Evolutionary conservation across 2,329 filamentous ascomycete genomes (phyloP).

Genomic region (Venturia effusa): DNA sequence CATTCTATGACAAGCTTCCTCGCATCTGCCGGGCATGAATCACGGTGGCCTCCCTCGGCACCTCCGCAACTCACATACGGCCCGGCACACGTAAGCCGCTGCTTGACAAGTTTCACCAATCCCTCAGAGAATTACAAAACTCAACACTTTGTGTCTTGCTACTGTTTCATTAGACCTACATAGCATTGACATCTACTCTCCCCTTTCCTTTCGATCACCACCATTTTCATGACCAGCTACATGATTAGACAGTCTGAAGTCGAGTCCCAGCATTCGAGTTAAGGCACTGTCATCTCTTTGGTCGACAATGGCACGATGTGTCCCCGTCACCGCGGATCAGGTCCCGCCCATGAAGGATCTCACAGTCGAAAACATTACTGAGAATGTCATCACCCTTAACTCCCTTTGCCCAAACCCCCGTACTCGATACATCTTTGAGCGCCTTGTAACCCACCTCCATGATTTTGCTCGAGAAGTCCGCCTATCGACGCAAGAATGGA

Average conservation of each 20-base stretch:
- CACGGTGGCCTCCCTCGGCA: no score
- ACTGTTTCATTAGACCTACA: background rate
- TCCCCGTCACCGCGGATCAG: slow-evolving; percentile 11
- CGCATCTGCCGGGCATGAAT: background rate
- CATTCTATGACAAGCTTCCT: background rate
- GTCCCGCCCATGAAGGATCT: slow-evolving; percentile 54
- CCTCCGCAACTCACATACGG: background rate
- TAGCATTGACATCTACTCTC: background rate
- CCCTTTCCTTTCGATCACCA: no score
- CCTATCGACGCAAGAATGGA: slow-evolving; percentile 69
- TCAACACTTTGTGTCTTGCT: background rate
- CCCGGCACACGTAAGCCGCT: background rate
- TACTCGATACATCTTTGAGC: slow-evolving; percentile 60
- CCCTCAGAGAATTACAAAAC: background rate
- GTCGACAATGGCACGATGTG: slow-evolving; percentile 4
- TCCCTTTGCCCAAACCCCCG: slow-evolving; percentile 55
- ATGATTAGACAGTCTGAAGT: background rate
- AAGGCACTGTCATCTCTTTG: background rate
- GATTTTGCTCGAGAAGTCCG: slow-evolving; percentile 73
- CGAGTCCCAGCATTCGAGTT: background rate
- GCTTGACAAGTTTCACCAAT: background rate
- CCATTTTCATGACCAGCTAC: no score
- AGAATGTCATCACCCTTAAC: slow-evolving; percentile 66
- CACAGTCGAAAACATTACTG: slow-evolving; percentile 70
- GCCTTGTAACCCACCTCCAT: slow-evolving; percentile 66